These are phyloP conservation scores for Aspergillus fischeri DNA, from an alignment of 2,329 filamentous ascomycete species.

Conservation along the genomic window DNA sequence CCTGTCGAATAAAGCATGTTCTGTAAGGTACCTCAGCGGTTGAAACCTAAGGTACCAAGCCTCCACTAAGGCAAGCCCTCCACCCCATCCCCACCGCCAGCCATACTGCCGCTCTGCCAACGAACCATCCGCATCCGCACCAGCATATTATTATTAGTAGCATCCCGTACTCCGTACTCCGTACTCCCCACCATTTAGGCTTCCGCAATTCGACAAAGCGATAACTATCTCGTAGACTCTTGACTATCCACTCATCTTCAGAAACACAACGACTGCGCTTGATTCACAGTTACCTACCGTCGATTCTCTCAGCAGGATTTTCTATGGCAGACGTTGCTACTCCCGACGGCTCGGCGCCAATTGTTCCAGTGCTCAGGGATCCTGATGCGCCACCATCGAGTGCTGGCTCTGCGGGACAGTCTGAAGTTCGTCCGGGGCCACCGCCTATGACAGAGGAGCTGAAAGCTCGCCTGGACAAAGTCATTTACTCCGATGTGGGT, in stretches of 20 bases:
- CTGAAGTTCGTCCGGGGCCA: constrained; percentile 20
- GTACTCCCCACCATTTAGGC: background rate
- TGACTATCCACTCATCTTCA: background rate
- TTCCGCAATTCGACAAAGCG: background rate
- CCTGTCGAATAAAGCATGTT: background rate
- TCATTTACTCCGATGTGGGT: constrained; percentile 47
- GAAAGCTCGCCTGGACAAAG: constrained; percentile 38
- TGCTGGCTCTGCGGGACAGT: constrained; percentile 25
- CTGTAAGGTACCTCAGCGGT: background rate
- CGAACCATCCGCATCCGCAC: background rate
- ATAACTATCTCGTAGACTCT: background rate
- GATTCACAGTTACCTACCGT: background rate
- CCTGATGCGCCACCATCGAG: constrained; percentile 29
- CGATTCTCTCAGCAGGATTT: background rate
- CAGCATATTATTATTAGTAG: background rate
- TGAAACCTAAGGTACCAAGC: background rate
- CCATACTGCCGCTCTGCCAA: background rate
- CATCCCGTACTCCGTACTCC: background rate
- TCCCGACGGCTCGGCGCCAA: constrained; percentile 21
- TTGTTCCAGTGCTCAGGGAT: constrained; percentile 16
- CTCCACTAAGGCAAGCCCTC: background rate
- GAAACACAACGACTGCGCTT: background rate
- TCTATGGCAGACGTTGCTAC: constrained; percentile 29
- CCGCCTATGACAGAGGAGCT: constrained; percentile 30
- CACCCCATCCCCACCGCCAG: background rate